Evolutionary conservation across 1,284 basidiomycete species (phyloP).

Genomic region (Puccinia polysora): DNA sequence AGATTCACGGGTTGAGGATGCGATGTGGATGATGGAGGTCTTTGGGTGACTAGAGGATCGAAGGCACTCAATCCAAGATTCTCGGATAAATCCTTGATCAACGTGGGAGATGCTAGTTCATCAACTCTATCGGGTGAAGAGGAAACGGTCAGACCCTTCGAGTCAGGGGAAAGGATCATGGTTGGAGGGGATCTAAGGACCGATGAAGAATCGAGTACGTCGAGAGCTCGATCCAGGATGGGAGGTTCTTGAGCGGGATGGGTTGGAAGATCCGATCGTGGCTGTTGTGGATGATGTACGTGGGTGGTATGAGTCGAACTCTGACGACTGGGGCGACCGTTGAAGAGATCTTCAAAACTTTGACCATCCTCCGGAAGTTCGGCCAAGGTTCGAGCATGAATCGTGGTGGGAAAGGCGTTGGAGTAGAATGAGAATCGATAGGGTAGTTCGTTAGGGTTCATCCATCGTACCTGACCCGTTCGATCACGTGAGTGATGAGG

Average conservation of each 20-base stretch:
- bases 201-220: no score
- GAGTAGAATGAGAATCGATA: conserved; percentile 99
- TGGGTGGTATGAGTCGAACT: neutral
- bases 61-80: no score
- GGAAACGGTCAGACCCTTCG: no score
- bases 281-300: conserved; percentile 33
- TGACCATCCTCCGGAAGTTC: conserved; percentile 93
- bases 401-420: conserved; percentile 83
- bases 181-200: no score
- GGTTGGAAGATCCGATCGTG: conserved; percentile 5
- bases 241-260: conserved; percentile 8
- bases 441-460: conserved; percentile 62
- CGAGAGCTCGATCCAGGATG: no score
- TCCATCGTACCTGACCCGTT: conserved; percentile 58
- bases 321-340: conserved; percentile 57
- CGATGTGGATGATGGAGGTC: no score
- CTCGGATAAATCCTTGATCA: no score
- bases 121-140: no score
- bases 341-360: conserved; percentile 84
- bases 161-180: no score
- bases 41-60: no score
- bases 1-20: no score
- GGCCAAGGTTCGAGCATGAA: conserved; percentile 85
- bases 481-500: conserved; percentile 50
- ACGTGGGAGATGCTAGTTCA: no score